Evolutionary conservation across 1,284 basidiomycete genomes (phyloP), one percentile per base, ranked within the genome.

Genomic region (Rhodotorula sp.): DNA sequence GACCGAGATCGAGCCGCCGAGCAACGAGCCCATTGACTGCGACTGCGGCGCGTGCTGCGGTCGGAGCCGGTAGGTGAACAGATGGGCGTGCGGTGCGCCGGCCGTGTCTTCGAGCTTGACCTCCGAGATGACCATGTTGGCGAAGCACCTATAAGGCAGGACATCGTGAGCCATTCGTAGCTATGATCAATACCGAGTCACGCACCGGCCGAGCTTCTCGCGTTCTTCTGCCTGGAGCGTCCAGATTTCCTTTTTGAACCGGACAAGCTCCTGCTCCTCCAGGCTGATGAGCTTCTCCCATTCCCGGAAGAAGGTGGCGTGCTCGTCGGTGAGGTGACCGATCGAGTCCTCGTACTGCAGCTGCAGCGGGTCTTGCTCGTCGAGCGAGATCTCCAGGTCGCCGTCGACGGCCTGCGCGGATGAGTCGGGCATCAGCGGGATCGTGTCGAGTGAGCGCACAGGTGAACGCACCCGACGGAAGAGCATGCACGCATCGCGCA

Each of bases 221-320:
- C 97, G 87, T 76, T 92, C 89, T 5, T 82, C 82, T 0, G 93
- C 92, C 10, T 87, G 86, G 86, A 97, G 88, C 0, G 92, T 96
- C 96, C 96, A 99, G 13, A 99, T 85, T 79, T 99, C 95, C 73
- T 91, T 91, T 75, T 89, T 88, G 81, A 92, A 91, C 21, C 90
- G 86, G 17, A 89, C 82, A 16, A 91, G 84, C 76, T 97, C 94
- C 70, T 89, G 88, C 79, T 99, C 97, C 80, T 99, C 97, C 25
- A 95, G 82, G 1, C 91, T 86, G 66, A 99, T 85, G 16, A 98
- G 85, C 0, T 85, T 84, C 79, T 99, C 95, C 97, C 97, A 99
- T 73, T 88, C 86, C 77, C 87, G 87, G 85, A 97, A 99, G 82
- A 99, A 99, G 2, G 84, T 85, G 1, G 85, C 81, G 71, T 97